Evolutionary conservation across 2,329 filamentous ascomycete genomes (phyloP).

Genomic region (Aspergillus sp.): DNA sequence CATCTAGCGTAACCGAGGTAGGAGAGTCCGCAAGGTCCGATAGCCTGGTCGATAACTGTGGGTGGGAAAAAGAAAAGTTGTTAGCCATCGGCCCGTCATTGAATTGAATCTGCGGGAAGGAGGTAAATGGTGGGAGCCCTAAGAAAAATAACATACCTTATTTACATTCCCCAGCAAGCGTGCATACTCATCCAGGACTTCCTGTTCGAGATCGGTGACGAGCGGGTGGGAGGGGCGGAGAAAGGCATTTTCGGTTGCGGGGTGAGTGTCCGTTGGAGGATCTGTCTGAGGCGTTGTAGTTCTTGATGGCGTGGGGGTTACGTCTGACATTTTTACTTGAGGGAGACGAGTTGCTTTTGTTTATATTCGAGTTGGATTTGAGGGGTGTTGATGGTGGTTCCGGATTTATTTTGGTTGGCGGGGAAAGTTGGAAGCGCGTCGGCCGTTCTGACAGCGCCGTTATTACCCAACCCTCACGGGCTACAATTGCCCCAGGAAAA

Average conservation of each 20-base stretch:
- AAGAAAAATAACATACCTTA: conserved; percentile 55
- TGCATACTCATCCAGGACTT: conserved; percentile 92
- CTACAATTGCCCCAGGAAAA: not conserved
- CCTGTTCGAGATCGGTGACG: conserved; percentile 80
- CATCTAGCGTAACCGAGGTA: conserved; percentile 75
- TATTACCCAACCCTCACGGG: not conserved
- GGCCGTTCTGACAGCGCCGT: not conserved
- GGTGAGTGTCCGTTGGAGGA: conserved; percentile 4
- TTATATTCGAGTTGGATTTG: not conserved
- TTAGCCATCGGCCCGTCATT: not conserved
- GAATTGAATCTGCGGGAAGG: too few relatives aligned
- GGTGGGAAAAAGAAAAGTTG: not conserved
- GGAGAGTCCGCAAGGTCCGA: conserved; percentile 61
- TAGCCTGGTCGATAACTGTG: conserved; percentile 42
- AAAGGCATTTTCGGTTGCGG: conserved; percentile 34
- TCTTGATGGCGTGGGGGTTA: not conserved
- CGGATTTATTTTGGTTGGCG: not conserved
- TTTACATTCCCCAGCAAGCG: conserved; percentile 87
- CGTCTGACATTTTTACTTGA: not conserved
- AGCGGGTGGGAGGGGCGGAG: conserved; percentile 37
- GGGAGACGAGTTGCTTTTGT: not conserved
- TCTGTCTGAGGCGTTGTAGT: not conserved
- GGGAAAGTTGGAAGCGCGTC: not conserved
- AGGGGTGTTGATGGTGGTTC: not conserved
- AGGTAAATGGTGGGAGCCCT: too few relatives aligned